A percentile compares a stretch with the other conserved stretches of the same genome.
Conservation (phyloP, 352 stramenopile species). For the Pelagophyceae sp. region DNA sequence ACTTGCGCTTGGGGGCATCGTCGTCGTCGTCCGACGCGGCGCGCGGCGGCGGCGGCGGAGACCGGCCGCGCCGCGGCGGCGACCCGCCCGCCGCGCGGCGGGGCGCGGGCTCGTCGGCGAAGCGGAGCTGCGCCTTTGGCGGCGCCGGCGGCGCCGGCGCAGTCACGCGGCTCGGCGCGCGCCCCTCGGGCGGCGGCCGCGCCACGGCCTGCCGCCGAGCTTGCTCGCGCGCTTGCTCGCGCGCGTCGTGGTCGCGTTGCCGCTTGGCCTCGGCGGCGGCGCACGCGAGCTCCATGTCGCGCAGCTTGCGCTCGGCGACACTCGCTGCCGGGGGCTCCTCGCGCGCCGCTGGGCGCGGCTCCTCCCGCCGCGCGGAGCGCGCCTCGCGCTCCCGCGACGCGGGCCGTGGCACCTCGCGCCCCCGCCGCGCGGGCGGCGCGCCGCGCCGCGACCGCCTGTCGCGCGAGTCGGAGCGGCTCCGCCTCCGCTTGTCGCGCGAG, state of each 20-base stretch:
- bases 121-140: background rate
- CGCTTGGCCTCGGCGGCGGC: background rate
- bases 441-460: background rate
- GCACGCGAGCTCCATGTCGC: background rate
- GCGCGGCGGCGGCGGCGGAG: background rate
- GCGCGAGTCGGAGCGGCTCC: background rate
- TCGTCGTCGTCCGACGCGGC: background rate
- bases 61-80: too few relatives aligned
- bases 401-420: background rate
- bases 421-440: too few relatives aligned
- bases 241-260: background rate
- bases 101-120: background rate
- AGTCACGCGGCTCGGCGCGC: background rate
- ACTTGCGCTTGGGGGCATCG: too few relatives aligned
- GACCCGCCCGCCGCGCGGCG: too few relatives aligned
- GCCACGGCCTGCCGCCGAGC: too few relatives aligned
- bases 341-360: background rate
- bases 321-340: background rate
- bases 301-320: background rate
- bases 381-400: background rate
- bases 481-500: background rate
- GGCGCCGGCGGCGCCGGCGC: background rate
- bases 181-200: too few relatives aligned
- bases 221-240: background rate
- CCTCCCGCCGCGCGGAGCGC: background rate